Percentiles rank a stretch among this genome's conserved stretches.
Conservation (phyloP, 2,329 filamentous ascomycete genomes). For the Sporothrix mexicana region DNA sequence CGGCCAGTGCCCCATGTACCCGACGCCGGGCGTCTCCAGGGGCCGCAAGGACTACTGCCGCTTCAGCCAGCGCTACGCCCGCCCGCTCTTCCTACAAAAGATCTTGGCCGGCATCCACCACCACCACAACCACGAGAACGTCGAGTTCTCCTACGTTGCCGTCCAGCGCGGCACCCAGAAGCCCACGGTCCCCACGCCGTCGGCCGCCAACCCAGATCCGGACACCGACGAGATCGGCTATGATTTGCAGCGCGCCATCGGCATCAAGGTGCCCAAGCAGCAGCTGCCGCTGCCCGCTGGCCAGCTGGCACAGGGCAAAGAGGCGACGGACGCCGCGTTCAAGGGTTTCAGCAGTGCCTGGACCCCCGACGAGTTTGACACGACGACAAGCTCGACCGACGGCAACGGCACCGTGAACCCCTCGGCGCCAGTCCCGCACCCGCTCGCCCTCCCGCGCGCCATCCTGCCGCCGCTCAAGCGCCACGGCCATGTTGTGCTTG, state of each 20-base stretch:
- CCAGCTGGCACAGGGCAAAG: constrained; percentile 53
- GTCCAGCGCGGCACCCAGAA: constrained; percentile 70
- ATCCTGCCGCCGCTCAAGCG: constrained; percentile 85
- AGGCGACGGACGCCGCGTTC: constrained; percentile 70
- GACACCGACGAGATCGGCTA: constrained; percentile 46
- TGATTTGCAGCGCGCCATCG: not conserved
- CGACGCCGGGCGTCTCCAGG: constrained; percentile 67
- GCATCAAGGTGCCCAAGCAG: too few species aligned
- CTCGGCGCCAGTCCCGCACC: constrained; percentile 47
- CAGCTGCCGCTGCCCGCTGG: not conserved
- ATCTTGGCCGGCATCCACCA: constrained; percentile 71
- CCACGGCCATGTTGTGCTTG: constrained; percentile 83
- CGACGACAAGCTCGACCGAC: not conserved
- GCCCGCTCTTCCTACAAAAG: constrained; percentile 80
- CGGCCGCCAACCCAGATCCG: not conserved
- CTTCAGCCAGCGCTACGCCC: constrained; percentile 86
- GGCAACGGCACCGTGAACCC: not conserved
- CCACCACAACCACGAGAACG: constrained; percentile 83
- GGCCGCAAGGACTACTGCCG: constrained; percentile 90
- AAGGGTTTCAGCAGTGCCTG: constrained; percentile 5
- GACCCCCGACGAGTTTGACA: not conserved
- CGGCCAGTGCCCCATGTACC: constrained; percentile 85
- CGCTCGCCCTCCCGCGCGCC: constrained; percentile 76
- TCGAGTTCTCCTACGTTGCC: constrained; percentile 87
- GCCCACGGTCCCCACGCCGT: not conserved